Percentiles rank a stretch among this genome's conserved stretches.
phyloP scores from a whole-genome alignment of 371 early-diverging fungal genomes.

The Actinomucor elegans region DNA sequence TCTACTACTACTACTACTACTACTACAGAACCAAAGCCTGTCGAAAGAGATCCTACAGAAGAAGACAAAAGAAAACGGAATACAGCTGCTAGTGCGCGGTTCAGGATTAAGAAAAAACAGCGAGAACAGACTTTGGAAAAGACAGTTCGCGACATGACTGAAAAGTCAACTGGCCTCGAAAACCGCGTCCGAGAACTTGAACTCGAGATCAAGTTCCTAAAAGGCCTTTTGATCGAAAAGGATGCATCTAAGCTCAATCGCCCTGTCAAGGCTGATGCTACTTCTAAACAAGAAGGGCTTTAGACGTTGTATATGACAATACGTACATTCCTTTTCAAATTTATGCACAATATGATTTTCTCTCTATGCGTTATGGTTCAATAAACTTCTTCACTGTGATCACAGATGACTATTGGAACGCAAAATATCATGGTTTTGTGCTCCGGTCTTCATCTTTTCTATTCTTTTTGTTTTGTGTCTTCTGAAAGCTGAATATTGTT shows the following conservation, averaged over 20 bases:
- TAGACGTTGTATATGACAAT: no score
- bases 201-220: conserved; percentile 86
- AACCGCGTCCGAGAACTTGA: conserved; percentile 74
- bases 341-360: background rate
- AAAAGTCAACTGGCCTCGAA: conserved; percentile 70
- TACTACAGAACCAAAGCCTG: background rate
- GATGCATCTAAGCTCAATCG: conserved; percentile 22
- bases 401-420: conserved; percentile 6
- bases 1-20: background rate
- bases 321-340: background rate
- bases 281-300: background rate
- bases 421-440: conserved; percentile 2
- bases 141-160: conserved; percentile 77
- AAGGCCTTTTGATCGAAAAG: conserved; percentile 82
- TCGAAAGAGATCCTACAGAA: conserved; percentile 27
- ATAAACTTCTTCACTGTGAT: conserved; percentile 3
- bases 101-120: conserved; percentile 88
- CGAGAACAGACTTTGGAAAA: conserved; percentile 81
- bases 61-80: conserved; percentile 89
- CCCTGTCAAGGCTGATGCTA: background rate
- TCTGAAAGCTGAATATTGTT: background rate
- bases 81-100: conserved; percentile 92
- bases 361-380: background rate
- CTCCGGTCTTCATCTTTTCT: conserved; percentile 6
- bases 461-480: background rate